Evolutionary conservation across 2,329 filamentous ascomycete genomes (phyloP).

Genomic region (Claviceps spartinae): DNA sequence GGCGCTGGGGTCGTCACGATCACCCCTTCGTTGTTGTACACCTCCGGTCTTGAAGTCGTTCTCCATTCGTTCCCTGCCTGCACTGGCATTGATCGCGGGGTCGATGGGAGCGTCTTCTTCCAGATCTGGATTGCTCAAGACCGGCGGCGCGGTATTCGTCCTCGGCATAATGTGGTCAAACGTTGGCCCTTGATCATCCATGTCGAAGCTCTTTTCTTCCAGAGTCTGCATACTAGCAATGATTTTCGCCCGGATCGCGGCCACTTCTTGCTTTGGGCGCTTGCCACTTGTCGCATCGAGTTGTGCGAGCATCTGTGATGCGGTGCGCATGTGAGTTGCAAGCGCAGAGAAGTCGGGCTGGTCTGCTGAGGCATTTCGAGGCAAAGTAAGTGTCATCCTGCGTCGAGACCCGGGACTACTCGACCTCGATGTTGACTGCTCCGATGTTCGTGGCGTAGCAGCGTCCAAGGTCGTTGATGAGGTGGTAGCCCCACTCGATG

Average conservation of each 20-base stretch:
- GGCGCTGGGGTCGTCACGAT: slow-evolving; percentile 73
- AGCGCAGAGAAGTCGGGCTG: slow-evolving; percentile 72
- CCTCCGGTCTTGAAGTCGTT: slow-evolving; percentile 81
- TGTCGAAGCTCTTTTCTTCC: slow-evolving; percentile 72
- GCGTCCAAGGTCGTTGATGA: slow-evolving; percentile 46
- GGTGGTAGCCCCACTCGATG: slow-evolving; percentile 49
- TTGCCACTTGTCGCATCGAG: slow-evolving; percentile 70
- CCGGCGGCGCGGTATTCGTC: slow-evolving; percentile 37
- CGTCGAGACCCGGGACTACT: slow-evolving; percentile 49
- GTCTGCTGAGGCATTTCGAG: slow-evolving; percentile 43
- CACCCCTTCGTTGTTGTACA: slow-evolving; percentile 64
- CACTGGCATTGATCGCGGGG: slow-evolving; percentile 48
- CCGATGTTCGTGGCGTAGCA: slow-evolving; percentile 55
- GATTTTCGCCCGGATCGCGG: slow-evolving; percentile 72
- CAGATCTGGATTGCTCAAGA: slow-evolving; percentile 31
- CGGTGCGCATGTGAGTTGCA: slow-evolving; percentile 77
- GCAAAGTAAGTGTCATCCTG: slow-evolving; percentile 45
- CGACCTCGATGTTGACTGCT: slow-evolving; percentile 52
- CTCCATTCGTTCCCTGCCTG: slow-evolving; percentile 73
- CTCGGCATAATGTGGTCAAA: slow-evolving; percentile 76
- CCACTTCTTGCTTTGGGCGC: slow-evolving; percentile 65
- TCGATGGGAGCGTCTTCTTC: slow-evolving; percentile 41
- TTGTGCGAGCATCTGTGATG: slow-evolving; percentile 76
- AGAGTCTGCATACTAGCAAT: slow-evolving; percentile 83
- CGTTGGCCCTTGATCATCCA: slow-evolving; percentile 59